Evolutionary conservation across 495 filamentous ascomycete genomes (phyloP), one percentile per base, ranked within the genome.

Genomic region (Talaromyces trachyspermus): DNA sequence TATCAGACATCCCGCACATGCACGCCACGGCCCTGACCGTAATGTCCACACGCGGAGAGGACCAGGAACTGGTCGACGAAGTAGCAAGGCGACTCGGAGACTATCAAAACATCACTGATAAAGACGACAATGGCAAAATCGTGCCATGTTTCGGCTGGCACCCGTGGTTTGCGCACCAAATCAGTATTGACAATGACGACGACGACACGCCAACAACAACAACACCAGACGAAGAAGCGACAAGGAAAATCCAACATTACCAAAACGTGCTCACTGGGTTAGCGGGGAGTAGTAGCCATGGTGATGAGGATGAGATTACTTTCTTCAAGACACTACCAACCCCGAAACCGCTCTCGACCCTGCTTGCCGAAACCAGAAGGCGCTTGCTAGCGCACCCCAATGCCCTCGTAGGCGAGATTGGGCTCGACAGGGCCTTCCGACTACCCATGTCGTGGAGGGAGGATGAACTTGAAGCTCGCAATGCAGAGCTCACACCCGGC

Each of bases 141-240:
- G 50, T 96, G 1, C 91, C 92, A 0, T 83, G 81, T 23, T 98
- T 95, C 67, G 92, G 92, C n/a, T 95, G 91, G 89, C 92, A 98
- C 62, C 94, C 94, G 1, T 98, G 92, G 92, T 98, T 97, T 64
- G 92, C 91, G 1, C 75, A 98, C 59, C 85, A 94, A 51, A 77
- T 95, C 46, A 79, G 80, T 52, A 80, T 89, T 55, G 84, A 88
- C 52, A 52, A 57, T 9, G 57, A 55, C 24, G 84, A 88, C 53
- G 52, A 57, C n/a, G 51, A 59, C 18, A 65, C 65, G n/a, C 69
- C 64, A 45, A 61, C 2, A 43, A 62, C 51, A 37, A 43, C 44
- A 43, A 43, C 43, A 12, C 4, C 23, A 4, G 19, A 47, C 20
- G 0, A 48, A 35, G 23, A 11, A 43, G n/a, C n/a, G n/a, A n/a